Evolutionary conservation across 495 filamentous ascomycete genomes (phyloP).

Genomic region (Aspergillus mulundensis): DNA sequence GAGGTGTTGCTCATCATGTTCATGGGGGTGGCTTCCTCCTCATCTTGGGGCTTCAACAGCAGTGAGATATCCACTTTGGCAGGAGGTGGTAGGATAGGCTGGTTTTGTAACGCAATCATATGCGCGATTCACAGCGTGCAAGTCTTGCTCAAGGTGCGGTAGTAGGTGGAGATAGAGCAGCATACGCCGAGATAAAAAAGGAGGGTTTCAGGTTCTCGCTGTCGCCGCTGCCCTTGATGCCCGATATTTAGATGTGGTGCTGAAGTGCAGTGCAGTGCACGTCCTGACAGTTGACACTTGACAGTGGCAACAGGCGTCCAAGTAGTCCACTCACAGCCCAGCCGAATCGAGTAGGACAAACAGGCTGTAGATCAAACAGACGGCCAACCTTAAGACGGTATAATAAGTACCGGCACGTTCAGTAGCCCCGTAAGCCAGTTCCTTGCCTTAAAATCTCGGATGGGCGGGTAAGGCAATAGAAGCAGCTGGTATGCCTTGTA

Average conservation of each 20-base stretch:
- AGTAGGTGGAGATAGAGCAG: background rate
- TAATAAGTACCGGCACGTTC: background rate
- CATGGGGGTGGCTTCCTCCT: constrained; percentile 63
- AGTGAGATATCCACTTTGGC: constrained; percentile 88
- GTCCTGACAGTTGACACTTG: constrained; percentile 1
- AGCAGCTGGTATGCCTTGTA: constrained; percentile 2
- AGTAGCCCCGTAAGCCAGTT: background rate
- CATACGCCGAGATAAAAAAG: constrained; percentile 3
- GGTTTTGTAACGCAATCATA: constrained; percentile 52
- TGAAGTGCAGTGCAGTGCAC: background rate
- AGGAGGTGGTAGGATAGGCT: constrained; percentile 43
- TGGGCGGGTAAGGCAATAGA: constrained; percentile 12
- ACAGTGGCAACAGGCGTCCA: constrained; percentile 8
- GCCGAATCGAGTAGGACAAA: constrained; percentile 6
- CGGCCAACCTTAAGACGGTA: constrained; percentile 3
- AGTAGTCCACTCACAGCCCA: constrained; percentile 6
- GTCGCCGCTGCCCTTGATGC: constrained; percentile 9
- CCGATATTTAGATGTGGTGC: constrained; percentile 3
- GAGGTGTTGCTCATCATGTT: constrained; percentile 47
- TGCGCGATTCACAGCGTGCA: constrained; percentile 36
- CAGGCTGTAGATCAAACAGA: constrained; percentile 4
- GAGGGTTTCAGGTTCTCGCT: background rate
- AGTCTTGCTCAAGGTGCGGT: background rate
- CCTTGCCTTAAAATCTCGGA: background rate
- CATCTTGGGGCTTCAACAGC: constrained; percentile 73